Percentiles rank a stretch among this genome's conserved stretches.
Conservation (phyloP, 176 grass and related monocot genomes). For the Chloris gayana region DNA sequence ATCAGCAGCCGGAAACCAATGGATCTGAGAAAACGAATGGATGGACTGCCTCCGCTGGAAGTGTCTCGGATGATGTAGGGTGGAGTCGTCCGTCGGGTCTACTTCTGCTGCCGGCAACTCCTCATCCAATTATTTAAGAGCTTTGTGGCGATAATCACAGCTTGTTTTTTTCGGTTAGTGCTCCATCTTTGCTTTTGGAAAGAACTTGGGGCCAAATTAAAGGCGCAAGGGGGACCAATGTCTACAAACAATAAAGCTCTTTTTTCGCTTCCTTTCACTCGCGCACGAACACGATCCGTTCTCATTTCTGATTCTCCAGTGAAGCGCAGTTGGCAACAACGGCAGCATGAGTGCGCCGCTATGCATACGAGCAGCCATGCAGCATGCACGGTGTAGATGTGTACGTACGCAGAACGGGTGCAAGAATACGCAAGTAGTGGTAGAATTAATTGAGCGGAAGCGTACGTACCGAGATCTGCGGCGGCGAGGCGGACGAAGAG, state of each 20-base stretch:
- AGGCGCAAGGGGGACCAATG: not conserved
- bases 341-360: too few species aligned
- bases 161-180: not conserved
- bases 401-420: too few species aligned
- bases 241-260: constrained; percentile 1
- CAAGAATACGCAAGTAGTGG: too few species aligned
- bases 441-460: too few species aligned
- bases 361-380: too few species aligned
- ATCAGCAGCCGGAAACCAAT: not conserved
- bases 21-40: not conserved
- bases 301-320: not conserved
- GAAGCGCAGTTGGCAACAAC: too few species aligned
- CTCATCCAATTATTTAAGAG: not conserved
- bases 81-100: not conserved
- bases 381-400: too few species aligned
- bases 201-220: not conserved
- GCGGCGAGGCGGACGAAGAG: too few species aligned
- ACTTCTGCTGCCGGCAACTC: not conserved
- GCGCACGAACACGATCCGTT: too few species aligned
- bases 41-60: not conserved
- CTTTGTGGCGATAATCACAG: not conserved
- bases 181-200: not conserved
- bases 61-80: not conserved
- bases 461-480: too few species aligned
- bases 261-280: not conserved